These are phyloP conservation scores for Leccinum subfulvum DNA, from an alignment of 1,284 basidiomycete species.

Conservation along the genomic window DNA sequence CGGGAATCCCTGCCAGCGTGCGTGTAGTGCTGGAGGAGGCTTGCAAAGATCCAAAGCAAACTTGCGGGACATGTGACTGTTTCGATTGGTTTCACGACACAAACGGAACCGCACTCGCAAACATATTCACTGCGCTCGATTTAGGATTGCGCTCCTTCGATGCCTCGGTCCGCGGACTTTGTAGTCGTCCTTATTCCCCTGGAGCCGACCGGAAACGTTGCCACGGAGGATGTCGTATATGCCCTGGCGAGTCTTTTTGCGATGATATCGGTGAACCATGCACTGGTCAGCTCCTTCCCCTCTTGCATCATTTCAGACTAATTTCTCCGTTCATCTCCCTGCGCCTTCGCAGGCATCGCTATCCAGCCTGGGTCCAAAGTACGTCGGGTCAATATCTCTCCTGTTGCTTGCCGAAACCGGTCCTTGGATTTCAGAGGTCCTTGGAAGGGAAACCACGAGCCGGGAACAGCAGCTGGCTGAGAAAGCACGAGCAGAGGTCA, in stretches of 20 bases:
- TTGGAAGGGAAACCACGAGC: constrained; percentile 72
- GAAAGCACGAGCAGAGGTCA: constrained; percentile 18
- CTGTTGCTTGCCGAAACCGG: constrained; percentile 72
- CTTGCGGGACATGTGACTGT: constrained; percentile 69
- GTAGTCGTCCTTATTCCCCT: constrained; percentile 94
- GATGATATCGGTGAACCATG: constrained; percentile 23
- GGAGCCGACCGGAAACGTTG: constrained; percentile 93
- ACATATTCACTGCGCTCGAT: constrained; percentile 64
- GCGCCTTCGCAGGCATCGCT: constrained; percentile 1
- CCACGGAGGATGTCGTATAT: constrained; percentile 89
- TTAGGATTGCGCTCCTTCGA: constrained; percentile 70
- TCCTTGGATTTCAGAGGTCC: constrained; percentile 72
- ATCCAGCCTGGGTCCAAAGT: constrained; percentile 36
- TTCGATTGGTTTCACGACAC: constrained; percentile 87
- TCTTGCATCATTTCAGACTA: neutral
- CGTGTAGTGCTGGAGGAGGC: constrained; percentile 70
- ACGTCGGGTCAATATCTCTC: constrained; percentile 64
- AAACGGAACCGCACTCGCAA: constrained; percentile 78
- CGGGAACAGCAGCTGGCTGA: constrained; percentile 34
- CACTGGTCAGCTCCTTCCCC: constrained; percentile 2
- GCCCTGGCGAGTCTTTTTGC: constrained; percentile 52
- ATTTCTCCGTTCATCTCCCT: neutral
- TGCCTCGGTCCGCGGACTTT: constrained; percentile 81
- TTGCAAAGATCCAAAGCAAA: constrained; percentile 56
- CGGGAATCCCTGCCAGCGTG: constrained; percentile 74